Conservation (phyloP, 371 early-diverging fungal species). For the Rhizopus sp. region DNA sequence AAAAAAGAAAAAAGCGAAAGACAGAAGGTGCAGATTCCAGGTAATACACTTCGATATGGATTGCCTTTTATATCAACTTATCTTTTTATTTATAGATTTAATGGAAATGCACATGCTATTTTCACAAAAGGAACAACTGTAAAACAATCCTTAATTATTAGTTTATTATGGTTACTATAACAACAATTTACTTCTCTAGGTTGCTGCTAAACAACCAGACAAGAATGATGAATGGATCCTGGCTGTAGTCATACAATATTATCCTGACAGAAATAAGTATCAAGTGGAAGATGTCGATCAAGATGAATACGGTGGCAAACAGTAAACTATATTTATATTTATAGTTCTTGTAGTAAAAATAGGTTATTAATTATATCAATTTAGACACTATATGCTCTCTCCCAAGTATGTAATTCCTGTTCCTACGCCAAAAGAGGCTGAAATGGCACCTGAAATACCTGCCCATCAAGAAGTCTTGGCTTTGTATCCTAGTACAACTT, state of each 20-base stretch:
- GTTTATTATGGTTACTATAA: neutral
- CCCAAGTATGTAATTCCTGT: conserved; percentile 65
- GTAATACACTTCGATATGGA: conserved; percentile 1
- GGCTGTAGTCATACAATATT: conserved; percentile 65
- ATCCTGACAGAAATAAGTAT: conserved; percentile 66
- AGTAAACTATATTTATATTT: conserved; percentile 37
- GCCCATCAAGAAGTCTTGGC: conserved; percentile 75
- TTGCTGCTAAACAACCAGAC: conserved; percentile 63
- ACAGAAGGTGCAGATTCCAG: conserved; percentile 52
- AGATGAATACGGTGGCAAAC: conserved; percentile 61
- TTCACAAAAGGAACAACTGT: conserved; percentile 46
- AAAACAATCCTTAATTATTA: conserved; percentile 5
- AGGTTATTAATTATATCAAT: neutral
- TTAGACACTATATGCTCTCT: conserved; percentile 62
- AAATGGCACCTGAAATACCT: conserved; percentile 56
- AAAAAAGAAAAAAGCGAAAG: conserved; percentile 66
- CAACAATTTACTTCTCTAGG: conserved; percentile 29
- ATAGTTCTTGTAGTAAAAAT: neutral
- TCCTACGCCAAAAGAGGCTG: conserved; percentile 49
- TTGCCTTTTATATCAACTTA: neutral
- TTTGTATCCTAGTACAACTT: conserved; percentile 83
- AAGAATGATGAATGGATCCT: conserved; percentile 77
- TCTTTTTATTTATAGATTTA: conserved; percentile 2
- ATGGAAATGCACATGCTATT: conserved; percentile 22
- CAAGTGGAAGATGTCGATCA: conserved; percentile 79